Evolutionary conservation across 129 eudicot species (phyloP).

Genomic region (Oenanthe sinensis): DNA sequence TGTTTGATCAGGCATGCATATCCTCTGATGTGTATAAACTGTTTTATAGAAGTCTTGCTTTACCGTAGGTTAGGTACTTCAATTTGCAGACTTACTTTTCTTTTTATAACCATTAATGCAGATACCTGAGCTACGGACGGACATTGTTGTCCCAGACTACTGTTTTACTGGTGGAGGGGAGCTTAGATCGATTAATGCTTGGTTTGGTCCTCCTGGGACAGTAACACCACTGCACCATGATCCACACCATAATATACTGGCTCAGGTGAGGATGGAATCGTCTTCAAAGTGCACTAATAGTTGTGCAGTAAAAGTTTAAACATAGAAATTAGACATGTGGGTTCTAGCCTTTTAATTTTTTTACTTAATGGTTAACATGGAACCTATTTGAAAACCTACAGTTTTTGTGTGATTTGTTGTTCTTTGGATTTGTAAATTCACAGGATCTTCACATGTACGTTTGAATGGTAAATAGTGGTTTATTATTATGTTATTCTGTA

Average conservation of each 20-base stretch:
- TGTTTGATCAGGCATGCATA: constrained; percentile 92
- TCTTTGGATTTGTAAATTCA: neutral
- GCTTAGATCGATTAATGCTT: constrained; percentile 79
- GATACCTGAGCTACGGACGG: constrained; percentile 86
- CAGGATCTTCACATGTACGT: neutral
- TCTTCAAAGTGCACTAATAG: neutral
- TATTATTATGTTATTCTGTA: neutral
- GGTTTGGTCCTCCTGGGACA: constrained; percentile 99
- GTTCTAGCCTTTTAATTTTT: neutral
- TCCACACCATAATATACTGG: constrained; percentile 95
- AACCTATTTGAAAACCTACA: neutral
- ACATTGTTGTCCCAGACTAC: constrained; percentile 86
- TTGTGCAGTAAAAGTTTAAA: neutral
- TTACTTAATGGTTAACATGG: neutral
- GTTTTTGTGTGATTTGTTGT: neutral
- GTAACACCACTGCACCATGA: constrained; percentile 99
- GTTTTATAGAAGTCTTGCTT: constrained; percentile 10
- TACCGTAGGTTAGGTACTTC: neutral
- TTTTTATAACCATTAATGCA: constrained; percentile 21
- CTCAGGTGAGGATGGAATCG: constrained; percentile 47
- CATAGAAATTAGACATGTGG: neutral
- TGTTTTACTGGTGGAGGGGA: constrained; percentile 96
- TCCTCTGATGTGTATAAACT: constrained; percentile 19
- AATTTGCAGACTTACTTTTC: neutral
- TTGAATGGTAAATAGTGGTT: neutral